These are phyloP conservation scores for Pharnaceum exiguum DNA, from an alignment of 148 eudicot genomes.

Conservation along the genomic window DNA sequence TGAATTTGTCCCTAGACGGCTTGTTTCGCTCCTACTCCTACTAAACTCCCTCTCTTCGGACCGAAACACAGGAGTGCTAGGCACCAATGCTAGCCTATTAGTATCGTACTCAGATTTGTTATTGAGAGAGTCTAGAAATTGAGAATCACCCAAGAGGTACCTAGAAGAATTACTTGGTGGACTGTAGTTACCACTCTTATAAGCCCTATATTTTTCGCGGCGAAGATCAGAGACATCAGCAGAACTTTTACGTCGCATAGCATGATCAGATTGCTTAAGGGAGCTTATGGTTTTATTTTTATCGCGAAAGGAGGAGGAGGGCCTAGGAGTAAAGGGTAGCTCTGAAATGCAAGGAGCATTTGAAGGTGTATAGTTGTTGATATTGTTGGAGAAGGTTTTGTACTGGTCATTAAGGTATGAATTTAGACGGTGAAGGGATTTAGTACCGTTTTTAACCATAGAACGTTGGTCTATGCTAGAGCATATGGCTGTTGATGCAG, in stretches of 20 bases:
- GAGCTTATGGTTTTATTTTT: constrained; percentile 25
- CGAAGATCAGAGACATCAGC: constrained; percentile 40
- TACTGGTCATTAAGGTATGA: constrained; percentile 11
- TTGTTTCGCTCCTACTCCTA: constrained; percentile 5
- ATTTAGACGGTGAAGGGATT: constrained; percentile 34
- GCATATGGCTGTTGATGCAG: constrained; percentile 84
- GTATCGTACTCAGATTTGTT: neutral
- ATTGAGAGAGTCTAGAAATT: constrained; percentile 19
- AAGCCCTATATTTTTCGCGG: neutral
- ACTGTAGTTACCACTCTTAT: neutral
- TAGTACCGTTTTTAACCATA: constrained; percentile 38
- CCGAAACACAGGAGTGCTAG: constrained; percentile 19
- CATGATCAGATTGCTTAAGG: constrained; percentile 11
- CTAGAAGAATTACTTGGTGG: constrained; percentile 39
- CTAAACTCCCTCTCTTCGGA: constrained; percentile 2
- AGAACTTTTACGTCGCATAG: constrained; percentile 42
- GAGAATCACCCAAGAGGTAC: constrained; percentile 52
- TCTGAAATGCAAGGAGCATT: constrained; percentile 56
- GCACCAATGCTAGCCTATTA: constrained; percentile 13
- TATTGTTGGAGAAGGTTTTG: constrained; percentile 9
- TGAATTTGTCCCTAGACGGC: constrained; percentile 18
- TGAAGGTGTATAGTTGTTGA: neutral
- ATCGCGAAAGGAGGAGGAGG: constrained; percentile 23
- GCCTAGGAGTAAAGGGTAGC: constrained; percentile 56
- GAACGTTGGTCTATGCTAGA: constrained; percentile 52